These are phyloP conservation scores for Xylaria sp. DNA, from an alignment of 2,329 filamentous ascomycete species.

Conservation along the genomic window DNA sequence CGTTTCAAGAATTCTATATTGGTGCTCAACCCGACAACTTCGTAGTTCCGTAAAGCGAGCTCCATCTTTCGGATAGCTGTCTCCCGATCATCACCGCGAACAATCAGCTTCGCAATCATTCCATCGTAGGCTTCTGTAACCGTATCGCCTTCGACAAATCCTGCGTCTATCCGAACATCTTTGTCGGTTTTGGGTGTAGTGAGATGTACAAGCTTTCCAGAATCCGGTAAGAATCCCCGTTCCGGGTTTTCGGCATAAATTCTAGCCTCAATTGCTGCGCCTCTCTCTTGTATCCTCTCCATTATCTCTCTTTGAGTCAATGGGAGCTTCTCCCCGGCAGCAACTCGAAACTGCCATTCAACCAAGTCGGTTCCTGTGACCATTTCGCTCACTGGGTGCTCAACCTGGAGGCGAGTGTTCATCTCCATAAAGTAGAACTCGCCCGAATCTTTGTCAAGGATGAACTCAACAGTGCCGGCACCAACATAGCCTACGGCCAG, in stretches of 20 bases:
- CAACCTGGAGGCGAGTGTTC: constrained; percentile 90
- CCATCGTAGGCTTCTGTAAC: constrained; percentile 96
- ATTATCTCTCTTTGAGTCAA: constrained; percentile 70
- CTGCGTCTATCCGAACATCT: constrained; percentile 88
- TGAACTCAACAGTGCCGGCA: constrained; percentile 88
- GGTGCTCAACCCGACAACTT: constrained; percentile 89
- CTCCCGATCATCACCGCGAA: constrained; percentile 77
- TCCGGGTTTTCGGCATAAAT: constrained; percentile 97
- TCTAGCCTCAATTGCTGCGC: constrained; percentile 91
- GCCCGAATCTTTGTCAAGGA: constrained; percentile 81
- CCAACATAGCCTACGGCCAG: constrained; percentile 86
- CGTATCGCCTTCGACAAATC: constrained; percentile 88
- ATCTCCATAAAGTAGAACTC: constrained; percentile 85
- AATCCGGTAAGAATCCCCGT: constrained; percentile 91
- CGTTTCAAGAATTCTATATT: constrained; percentile 97
- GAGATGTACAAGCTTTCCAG: constrained; percentile 84
- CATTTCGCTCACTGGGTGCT: constrained; percentile 87
- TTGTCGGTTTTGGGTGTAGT: constrained; percentile 71
- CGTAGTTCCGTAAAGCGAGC: constrained; percentile 82
- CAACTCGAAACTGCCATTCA: constrained; percentile 90
- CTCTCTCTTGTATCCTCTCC: constrained; percentile 72
- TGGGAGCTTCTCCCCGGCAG: constrained; percentile 62
- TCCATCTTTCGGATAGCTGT: constrained; percentile 84
- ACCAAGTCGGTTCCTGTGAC: constrained; percentile 78
- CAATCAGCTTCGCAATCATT: constrained; percentile 98